Evolutionary conservation across 1,284 basidiomycete genomes (phyloP), one percentile per base, ranked within the genome.

Genomic region (Puccinia triticina): DNA sequence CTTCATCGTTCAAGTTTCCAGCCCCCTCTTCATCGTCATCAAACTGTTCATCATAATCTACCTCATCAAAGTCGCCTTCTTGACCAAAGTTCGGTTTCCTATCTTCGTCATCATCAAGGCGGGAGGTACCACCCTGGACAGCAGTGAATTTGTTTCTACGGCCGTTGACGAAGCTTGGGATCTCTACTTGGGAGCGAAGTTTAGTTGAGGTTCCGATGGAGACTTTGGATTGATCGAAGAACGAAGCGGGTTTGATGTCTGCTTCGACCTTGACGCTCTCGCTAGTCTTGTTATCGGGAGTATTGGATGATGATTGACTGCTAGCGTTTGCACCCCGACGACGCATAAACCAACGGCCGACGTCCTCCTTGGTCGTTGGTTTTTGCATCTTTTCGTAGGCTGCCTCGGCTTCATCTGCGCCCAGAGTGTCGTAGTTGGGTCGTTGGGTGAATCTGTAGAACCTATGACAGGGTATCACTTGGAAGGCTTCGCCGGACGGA

Each of bases 391-490:
- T 88, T 69, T 90, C 80, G 48, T 82, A 82, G 18, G 80, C 80
- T 57, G 80, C 89, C 85, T 92, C 91, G 21, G 92, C 92, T 86
- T 93, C 92, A 83, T 92, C 91, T 59, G 90, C 85, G 74, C 90
- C 90, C 64, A 92, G 91, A 48, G 93, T 89, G 84, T 90, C 89
- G 85, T 93, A 91, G 83, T 91, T 91, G 66, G 92, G 90, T 85
- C 91, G 92, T 88, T 93, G 93, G 88, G 93, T 92, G 86, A 95
- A 94, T 87, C 93, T 93, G 89, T 95, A 95, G 92, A 93, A 95
- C 71, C 94, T 90, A 86, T 94, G 91, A 4, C 92, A 91, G 26
- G 93, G 92, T 11, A 95, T 91, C 87, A 95, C 94, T 86, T 92
- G 92, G 89, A 95, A 95, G 48, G 91, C 89, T 83, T 85, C 86